Conservation (phyloP, 139 green algal genomes). For the Tetradesmus lagerheimii region DNA sequence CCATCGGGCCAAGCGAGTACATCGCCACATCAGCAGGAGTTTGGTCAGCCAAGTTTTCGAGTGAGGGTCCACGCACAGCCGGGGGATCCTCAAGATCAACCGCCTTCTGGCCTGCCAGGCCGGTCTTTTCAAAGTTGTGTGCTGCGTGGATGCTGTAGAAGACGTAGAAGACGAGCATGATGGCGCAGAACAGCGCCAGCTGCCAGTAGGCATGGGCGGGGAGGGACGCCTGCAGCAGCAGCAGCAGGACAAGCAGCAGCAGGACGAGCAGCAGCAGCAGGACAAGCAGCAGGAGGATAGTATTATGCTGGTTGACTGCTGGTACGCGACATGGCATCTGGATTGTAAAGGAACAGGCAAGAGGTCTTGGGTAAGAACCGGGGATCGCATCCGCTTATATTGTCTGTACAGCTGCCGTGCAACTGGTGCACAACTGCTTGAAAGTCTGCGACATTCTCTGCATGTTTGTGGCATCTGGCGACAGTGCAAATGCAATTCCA, state of each 20-base stretch:
- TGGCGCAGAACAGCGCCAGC: slow-evolving; percentile 17
- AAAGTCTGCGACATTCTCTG: too few species aligned
- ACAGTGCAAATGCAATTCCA: too few species aligned
- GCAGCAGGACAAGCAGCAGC: not conserved
- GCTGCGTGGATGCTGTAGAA: slow-evolving; percentile 43
- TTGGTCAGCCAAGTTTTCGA: not conserved
- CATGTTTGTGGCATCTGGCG: too few species aligned
- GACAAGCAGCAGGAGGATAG: too few species aligned
- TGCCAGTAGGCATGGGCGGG: not conserved
- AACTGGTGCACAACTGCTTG: too few species aligned
- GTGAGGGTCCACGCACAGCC: not conserved
- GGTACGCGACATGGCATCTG: too few species aligned
- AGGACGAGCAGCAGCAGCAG: slow-evolving; percentile 4
- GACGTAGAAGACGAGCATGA: slow-evolving; percentile 35
- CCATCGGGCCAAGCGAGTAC: not conserved
- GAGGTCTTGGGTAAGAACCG: too few species aligned
- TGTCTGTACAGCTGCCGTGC: too few species aligned
- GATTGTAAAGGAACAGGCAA: too few species aligned
- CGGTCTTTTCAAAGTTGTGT: not conserved
- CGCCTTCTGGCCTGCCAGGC: not conserved
- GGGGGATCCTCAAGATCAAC: not conserved
- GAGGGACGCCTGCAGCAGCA: slow-evolving; percentile 14
- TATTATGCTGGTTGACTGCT: too few species aligned
- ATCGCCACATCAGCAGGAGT: not conserved
- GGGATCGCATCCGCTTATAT: too few species aligned